Base-by-base conservation (phyloP, 768 basidiomycete species). In the Chiua virens region DNA sequence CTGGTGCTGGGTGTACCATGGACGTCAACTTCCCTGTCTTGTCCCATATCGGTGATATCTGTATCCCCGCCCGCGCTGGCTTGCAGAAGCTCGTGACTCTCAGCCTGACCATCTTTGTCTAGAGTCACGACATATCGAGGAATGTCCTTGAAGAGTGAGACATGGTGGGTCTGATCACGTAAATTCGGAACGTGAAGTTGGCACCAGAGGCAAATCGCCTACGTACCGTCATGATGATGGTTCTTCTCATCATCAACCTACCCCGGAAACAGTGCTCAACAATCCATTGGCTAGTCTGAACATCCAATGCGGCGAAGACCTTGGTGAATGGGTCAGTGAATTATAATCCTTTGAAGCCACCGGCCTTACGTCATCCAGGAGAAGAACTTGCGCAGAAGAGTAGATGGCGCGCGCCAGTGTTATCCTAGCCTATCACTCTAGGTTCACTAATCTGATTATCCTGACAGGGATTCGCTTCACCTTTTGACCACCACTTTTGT, bases 301-400 rank as follows among this genome's bases (percentile, higher is more conserved):
- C 76, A 56, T 86, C 85, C 18, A 86, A 66, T 1, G 84, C 83
- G 20, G 81, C 82, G 17, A 85, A 69, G 40, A 76, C 42, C 57
- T 60, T 23, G 22, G n/a, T 5, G 13, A 5, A 14, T 21, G n/a
- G n/a, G 30, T 45, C 21, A 53, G 28, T 55, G 3, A 8, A 4
- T 22, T 27, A 25, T 9, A 8, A 35, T 39, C 30, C 8, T 41
- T 41, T 9, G 4, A 15, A 32, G 9, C 10, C 5, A 22, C 40
- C 22, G 14, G 35, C 34, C 48, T 37, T 42, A 89, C 80, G 60
- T 90, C 88, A 59, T 92, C 89, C 32, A 91, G 70, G 13, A 92
- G 68, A 11, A 92, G 61, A 15, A 85, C 79, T 25, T 79, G 64
- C 0, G 88, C 82, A 15, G 67, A 68, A 2, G 78, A 79, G 58